Evolutionary conservation across 2,329 filamentous ascomycete genomes (phyloP).

Genomic region (Cladosporium colombiae): DNA sequence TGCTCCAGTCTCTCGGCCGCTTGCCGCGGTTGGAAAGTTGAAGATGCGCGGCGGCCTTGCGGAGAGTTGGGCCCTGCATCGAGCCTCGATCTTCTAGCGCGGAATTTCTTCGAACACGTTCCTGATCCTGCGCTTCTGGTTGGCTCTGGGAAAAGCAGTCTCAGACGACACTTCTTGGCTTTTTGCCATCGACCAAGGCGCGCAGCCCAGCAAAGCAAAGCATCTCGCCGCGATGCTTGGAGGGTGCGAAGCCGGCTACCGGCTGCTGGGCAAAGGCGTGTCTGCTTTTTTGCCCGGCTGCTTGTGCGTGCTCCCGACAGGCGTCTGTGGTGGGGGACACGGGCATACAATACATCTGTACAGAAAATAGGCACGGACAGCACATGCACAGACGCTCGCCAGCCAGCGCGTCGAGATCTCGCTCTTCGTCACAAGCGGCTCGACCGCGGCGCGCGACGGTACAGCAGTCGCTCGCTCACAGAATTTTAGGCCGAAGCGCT

Average conservation of each 20-base stretch:
- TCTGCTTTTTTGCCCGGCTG: not conserved
- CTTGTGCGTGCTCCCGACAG: not conserved
- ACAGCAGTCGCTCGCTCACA: not conserved
- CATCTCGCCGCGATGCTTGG: constrained; percentile 1
- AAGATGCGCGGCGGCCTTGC: constrained; percentile 4
- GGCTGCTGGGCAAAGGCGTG: not conserved
- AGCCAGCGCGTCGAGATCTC: constrained; percentile 2
- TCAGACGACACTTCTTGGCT: constrained; percentile 10
- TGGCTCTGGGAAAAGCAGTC: not conserved
- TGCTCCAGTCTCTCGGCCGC: not conserved
- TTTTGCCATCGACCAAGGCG: constrained; percentile 1
- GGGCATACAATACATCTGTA: not conserved
- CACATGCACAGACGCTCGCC: not conserved
- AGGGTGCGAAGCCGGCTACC: not conserved
- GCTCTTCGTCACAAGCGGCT: constrained; percentile 15
- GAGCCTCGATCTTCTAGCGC: constrained; percentile 6
- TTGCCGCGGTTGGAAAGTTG: constrained; percentile 7
- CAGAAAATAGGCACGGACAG: not conserved
- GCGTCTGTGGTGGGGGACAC: not conserved
- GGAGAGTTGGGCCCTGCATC: constrained; percentile 16
- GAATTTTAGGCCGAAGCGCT: not conserved
- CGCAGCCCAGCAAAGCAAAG: not conserved
- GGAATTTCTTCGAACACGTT: not conserved
- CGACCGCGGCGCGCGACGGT: constrained; percentile 11
- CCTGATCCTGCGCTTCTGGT: not conserved